Evolutionary conservation across 2,329 filamentous ascomycete species (phyloP), one percentile per base, ranked within the genome.

Genomic region (Ophiostoma ulmi): DNA sequence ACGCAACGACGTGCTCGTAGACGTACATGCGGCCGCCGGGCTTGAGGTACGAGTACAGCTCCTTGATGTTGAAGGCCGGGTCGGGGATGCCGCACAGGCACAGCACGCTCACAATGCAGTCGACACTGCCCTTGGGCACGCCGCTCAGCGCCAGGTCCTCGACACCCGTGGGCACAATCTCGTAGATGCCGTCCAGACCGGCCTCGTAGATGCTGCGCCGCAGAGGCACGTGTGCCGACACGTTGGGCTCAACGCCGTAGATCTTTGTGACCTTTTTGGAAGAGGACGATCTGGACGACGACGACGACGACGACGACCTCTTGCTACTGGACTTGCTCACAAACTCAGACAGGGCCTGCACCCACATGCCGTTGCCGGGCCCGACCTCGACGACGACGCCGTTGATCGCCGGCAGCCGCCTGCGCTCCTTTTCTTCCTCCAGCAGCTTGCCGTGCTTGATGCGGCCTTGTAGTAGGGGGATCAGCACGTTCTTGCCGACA

Each of bases 191-290:
- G 7, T 82, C 80, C 2, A 91, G 78, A 0, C 86, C 87, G 0
- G 86, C 82, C 1, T 82, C 81, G 13, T 78, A 76, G 4, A 89
- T 81, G 31, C 82, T 82, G 55, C 77, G 75, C 0, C 80, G 78
- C 69, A 91, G 79, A 5, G 77, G 77, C 0, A 76, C 76, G 73
- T 88, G 85, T 70, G 86, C 84, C 48, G 80, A 82, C 0, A 76
- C 70, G 76, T 90, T 90, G 3, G 89, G 89, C 78, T 91, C 89
- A 5, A 91, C 83, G 70, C 88, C 89, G 74, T 87, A 89, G 63
- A 91, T 80, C 41, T 81, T 82, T 41, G 78, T 81, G 70, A 86
- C 75, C 1, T 64, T 48, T 44, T 26, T 69, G 36, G 31, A 35
- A 4, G 69, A 31, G 8, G 72, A 55, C 17, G 68, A 31, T 7